Base-by-base conservation (phyloP, 352 stramenopile genomes). In the Globisporangium emineosum region DNA sequence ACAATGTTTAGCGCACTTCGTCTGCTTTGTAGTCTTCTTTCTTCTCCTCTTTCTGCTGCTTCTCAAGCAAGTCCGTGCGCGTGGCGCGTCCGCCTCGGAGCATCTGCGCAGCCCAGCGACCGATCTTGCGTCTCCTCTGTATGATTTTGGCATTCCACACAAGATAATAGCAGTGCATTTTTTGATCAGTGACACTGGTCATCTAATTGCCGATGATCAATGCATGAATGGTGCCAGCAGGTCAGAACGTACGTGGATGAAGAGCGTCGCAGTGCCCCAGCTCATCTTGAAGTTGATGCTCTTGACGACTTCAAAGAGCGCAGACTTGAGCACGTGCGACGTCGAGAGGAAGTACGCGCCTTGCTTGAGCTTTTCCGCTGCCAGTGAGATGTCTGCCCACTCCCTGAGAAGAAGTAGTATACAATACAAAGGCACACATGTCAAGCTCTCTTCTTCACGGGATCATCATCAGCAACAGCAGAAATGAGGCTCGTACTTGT, bases 311-410 rank as follows among this genome's bases (percentile, higher is more conserved):
- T 96, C 87, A 55, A 94, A 96, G 27, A 96, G 61, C 32, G 81
- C 83, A 1, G 87, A 90, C 21, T 81, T 70, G 29, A 96, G 66
- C 50, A 96, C 68, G 50, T 94, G 85, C 3, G 83, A 92, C 50
- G 85, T 91, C 32, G 87, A 94, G 49, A 96, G 72, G 59, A 96
- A 93, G 71, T 78, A 96, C 21, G 85, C 76, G 52, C 87, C 87
- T 61, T 96, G 87, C 68, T 93, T 94, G 30, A 96, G 75, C 64
- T 90, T 81, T 60, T 96, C 87, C 2, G 87, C 85, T 5, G 77
- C 72, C 47, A 91, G 62, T 62, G 83, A 94, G 65, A 96, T 93
- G 55, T 89, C 75, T 1, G 70, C 57, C 87, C 87, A 96, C 52
- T 93, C 83, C 30, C 86, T 95, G 33, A 13, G 32, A 52, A 33